Conservation (phyloP, 129 eudicot species). For the Apium graveolens region DNA sequence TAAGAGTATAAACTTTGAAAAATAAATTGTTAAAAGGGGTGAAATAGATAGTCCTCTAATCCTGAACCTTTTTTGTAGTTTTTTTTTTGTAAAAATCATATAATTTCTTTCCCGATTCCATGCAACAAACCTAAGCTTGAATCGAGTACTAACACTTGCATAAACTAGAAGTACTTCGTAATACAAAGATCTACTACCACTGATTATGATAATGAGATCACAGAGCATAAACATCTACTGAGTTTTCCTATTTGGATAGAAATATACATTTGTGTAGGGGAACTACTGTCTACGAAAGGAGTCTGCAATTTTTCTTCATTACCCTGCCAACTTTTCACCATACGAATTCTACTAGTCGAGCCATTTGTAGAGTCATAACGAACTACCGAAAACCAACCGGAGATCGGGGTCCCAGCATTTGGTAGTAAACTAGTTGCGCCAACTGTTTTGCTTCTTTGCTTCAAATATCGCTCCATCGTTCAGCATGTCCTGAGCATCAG, state of each 20-base stretch:
- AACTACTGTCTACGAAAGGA: slow-evolving; percentile 30
- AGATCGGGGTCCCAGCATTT: background rate
- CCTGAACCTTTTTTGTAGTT: no score
- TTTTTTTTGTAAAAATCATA: no score
- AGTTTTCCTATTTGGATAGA: slow-evolving; percentile 14
- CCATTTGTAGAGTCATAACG: background rate
- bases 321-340: slow-evolving; percentile 13
- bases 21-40: no score
- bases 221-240: slow-evolving; percentile 19
- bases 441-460: slow-evolving; percentile 75
- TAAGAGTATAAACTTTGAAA: no score
- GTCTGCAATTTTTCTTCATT: slow-evolving; percentile 16
- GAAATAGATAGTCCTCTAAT: no score
- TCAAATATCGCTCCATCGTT: slow-evolving; percentile 87
- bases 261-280: slow-evolving; percentile 28
- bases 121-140: background rate
- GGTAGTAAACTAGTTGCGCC: slow-evolving; percentile 46
- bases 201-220: background rate
- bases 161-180: background rate
- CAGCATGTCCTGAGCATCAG: slow-evolving; percentile 98
- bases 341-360: background rate
- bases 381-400: background rate
- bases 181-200: background rate
- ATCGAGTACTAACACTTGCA: background rate
- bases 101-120: background rate